Evolutionary conservation across 2,329 filamentous ascomycete species (phyloP), one percentile per base, ranked within the genome.

Genomic region (Massarina eburnea): DNA sequence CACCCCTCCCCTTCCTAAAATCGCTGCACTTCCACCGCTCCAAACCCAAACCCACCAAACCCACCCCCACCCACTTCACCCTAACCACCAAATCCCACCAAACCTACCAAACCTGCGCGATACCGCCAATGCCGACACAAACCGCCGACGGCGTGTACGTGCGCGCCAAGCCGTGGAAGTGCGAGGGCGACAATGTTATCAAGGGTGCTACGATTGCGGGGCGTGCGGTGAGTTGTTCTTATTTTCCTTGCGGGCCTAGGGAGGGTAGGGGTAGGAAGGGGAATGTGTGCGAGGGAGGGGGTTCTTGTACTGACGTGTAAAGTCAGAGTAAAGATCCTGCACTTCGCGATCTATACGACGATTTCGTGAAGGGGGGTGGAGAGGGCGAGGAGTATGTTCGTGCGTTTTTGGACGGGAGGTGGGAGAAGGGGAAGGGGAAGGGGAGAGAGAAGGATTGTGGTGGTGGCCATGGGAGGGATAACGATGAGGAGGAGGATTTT

Each of bases 111-210:
- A 33, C 39, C 18, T 15, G 4, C 15, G 45, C 41, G 8, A 42
- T 45, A 14, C 45, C 45, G 2, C 49, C 49, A 3, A 45, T 46
- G 42, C 49, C 45, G 4, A 29, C 14, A 14, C 22, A 39, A 22
- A 46, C 46, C 26, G 38, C 39, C 9, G 33, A 21, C 8, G 46
- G 42, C 3, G 43, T 41, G 41, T 52, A 46, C 34, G 39, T 48
- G 24, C 39, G 45, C 24, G 32, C 43, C 9, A 43, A 42, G 27
- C 44, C 48, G 19, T 51, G 48, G 44, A 41, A 39, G 17, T 46
- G 40, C 41, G 40, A 37, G 9, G 45, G 39, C 8, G 12, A 30
- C 12, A 14, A 14, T 14, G 27, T 30, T 8, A 18, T 17, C 7
- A 37, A 27, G 8, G 46, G 36, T 3, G 14, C 27, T 2, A 37